Conservation (phyloP, 1,284 basidiomycete species). For the Ustilago curta region DNA sequence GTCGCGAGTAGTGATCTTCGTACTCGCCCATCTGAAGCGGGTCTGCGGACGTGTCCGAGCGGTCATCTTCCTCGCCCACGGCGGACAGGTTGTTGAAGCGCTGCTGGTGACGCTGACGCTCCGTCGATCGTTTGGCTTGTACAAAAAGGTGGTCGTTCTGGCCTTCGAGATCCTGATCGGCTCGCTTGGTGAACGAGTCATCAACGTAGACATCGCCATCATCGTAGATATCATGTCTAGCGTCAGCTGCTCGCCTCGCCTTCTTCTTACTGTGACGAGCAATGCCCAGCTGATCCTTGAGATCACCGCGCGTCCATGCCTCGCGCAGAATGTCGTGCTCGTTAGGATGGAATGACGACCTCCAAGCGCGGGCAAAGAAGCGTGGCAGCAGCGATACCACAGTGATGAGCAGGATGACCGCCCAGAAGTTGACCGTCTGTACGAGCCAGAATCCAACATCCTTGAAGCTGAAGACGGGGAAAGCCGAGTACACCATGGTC, state of each 20-base stretch:
- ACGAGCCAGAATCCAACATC: constrained; percentile 56
- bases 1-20: constrained; percentile 35
- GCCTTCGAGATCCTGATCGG: constrained; percentile 41
- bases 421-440: constrained; percentile 62
- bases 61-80: constrained; percentile 47
- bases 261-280: constrained; percentile 37
- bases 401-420: constrained; percentile 53
- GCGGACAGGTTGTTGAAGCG: constrained; percentile 29
- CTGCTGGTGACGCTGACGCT: constrained; percentile 25
- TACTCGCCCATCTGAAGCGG: constrained; percentile 42
- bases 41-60: constrained; percentile 54
- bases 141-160: constrained; percentile 33
- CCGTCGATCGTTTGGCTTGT: constrained; percentile 39
- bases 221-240: constrained; percentile 6
- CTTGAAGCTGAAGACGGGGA: constrained; percentile 49
- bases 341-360: constrained; percentile 55
- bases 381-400: constrained; percentile 58
- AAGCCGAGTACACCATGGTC: constrained; percentile 60
- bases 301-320: constrained; percentile 59
- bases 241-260: constrained; percentile 26
- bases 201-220: constrained; percentile 10
- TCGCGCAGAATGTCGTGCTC: constrained; percentile 63
- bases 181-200: constrained; percentile 16
- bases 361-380: constrained; percentile 57
- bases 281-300: constrained; percentile 60